These are phyloP conservation scores for Penstemon barbatus DNA, from an alignment of 257 asterid genomes.

Conservation along the genomic window DNA sequence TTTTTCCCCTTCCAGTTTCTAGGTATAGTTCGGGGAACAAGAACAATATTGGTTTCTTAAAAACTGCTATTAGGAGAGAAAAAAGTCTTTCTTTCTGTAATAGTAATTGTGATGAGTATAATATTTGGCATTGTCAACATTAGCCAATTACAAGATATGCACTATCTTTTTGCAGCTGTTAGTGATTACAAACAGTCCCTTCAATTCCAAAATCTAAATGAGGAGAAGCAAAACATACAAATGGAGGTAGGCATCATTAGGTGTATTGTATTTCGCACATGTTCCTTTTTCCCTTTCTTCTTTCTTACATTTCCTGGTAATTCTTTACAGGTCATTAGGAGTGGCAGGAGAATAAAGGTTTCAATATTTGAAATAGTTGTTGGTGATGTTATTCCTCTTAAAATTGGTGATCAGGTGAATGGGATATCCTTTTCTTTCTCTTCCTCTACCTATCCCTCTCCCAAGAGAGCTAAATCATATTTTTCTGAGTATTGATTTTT, in stretches of 20 bases:
- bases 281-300: conserved; percentile 10
- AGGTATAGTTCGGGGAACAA: not conserved
- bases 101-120: conserved; percentile 1
- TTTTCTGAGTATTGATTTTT: not conserved
- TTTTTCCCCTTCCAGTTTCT: not conserved
- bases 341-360: conserved; percentile 72
- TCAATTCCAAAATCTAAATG: conserved; percentile 90
- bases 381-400: conserved; percentile 91
- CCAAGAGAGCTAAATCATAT: not conserved
- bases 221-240: conserved; percentile 94
- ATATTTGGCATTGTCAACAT: conserved; percentile 11
- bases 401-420: conserved; percentile 95
- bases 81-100: conserved; percentile 3
- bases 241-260: conserved; percentile 64
- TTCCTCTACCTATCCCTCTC: not conserved
- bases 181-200: conserved; percentile 97
- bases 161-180: conserved; percentile 56
- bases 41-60: not conserved
- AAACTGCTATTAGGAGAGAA: not conserved
- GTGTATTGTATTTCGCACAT: conserved; percentile 13
- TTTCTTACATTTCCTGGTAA: conserved; percentile 25
- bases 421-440: not conserved
- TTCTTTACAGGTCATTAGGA: conserved; percentile 68
- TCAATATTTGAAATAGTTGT: conserved; percentile 92
- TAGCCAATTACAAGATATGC: conserved; percentile 16